Base-by-base conservation (phyloP, 768 basidiomycete species). In the Mycena belliarum region DNA sequence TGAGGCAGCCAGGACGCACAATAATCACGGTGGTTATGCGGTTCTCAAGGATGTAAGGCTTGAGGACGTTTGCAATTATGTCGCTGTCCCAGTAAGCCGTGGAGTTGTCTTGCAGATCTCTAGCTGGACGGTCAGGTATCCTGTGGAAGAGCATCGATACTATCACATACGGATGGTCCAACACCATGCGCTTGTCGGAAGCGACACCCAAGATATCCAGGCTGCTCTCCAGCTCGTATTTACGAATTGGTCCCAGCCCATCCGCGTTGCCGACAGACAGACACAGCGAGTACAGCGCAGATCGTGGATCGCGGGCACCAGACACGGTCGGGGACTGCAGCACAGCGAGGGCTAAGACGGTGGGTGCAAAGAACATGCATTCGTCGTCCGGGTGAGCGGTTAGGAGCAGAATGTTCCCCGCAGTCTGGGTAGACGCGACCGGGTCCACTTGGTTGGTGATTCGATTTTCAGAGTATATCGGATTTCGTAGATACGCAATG, bases 371-470 rank as follows among this genome's bases (percentile, higher is more conserved):
- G 79, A 98, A 98, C 80, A 95, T 83, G 69, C 86, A 87, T 74
- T 97, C 95, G 69, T 98, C 95, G 68, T 97, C 95, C 3, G 95
- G 95, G 69, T 98, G 95, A 25, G 95, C 93, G 0, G 95, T 96
- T 43, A 98, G 71, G 4, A 97, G 70, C 35, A 94, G 76, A 32
- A 91, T 68, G 35, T 68, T 68, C 28, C 69, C 69, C 46, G 64
- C 32, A 32, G 59, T 47, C 29, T 50, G 53, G 20, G 35, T 29
- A 37, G 65, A 49, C 44, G 47, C 55, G 12, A 49, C 14, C 41
- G 52, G 51, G 49, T 42, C 61, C 63, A 46, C 62, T 26, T 54
- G 62, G 4, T 11, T 25, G 18, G 53, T 42, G 58, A 63, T 70
- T 16, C 46, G 60, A 47, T 63, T 65, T 45, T 72, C 68, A 0